Conservation (phyloP, 768 basidiomycete genomes). For the Boletus bicolor region DNA sequence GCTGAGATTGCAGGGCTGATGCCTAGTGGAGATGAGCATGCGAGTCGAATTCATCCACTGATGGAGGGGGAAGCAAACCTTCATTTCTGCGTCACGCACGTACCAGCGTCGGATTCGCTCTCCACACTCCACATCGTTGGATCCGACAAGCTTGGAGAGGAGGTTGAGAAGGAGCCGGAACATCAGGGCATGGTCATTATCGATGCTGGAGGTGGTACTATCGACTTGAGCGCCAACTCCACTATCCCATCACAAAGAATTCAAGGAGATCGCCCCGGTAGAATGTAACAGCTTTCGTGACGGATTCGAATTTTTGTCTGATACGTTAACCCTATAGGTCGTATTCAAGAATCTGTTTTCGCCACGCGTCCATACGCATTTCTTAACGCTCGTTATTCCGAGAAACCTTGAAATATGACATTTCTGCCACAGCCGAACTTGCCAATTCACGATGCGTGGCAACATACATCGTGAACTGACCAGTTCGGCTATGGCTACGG, state of each 20-base stretch:
- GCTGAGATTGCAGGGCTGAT: constrained; percentile 24
- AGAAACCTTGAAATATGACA: background rate
- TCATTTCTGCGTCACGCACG: constrained; percentile 41
- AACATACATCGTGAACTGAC: too few species aligned
- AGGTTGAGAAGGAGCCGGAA: constrained; percentile 21
- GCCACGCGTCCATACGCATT: constrained; percentile 31
- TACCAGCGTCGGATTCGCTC: constrained; percentile 34
- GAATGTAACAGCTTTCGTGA: constrained; percentile 20
- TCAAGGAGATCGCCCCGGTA: constrained; percentile 33
- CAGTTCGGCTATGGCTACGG: constrained; percentile 1
- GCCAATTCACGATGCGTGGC: constrained; percentile 21
- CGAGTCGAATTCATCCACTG: constrained; percentile 22
- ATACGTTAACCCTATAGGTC: constrained; percentile 24
- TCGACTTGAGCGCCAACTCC: constrained; percentile 38
- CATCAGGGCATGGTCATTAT: constrained; percentile 39
- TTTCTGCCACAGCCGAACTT: constrained; percentile 23
- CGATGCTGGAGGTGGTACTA: constrained; percentile 43
- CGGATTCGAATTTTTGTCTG: background rate
- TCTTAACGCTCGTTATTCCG: constrained; percentile 4
- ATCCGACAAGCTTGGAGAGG: background rate
- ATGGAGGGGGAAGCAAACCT: constrained; percentile 28
- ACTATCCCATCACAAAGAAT: constrained; percentile 2
- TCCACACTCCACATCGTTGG: background rate
- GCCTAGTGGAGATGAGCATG: constrained; percentile 6
- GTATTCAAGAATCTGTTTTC: constrained; percentile 37